phyloP scores from a whole-genome alignment of 2,329 filamentous ascomycete species.

The Fusarium nodosum region DNA sequence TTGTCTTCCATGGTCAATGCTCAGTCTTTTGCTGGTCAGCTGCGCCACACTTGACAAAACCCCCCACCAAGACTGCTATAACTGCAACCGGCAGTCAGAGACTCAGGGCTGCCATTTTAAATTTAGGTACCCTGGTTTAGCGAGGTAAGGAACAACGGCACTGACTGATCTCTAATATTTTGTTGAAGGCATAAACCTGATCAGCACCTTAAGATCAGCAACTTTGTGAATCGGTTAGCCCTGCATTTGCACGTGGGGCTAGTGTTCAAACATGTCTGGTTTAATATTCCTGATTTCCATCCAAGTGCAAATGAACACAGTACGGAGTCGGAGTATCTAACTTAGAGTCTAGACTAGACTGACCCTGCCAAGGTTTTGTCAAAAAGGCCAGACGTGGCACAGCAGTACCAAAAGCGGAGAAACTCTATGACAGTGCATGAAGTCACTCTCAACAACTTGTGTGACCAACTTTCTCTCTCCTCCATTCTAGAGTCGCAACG shows the following conservation, averaged over 20 bases:
- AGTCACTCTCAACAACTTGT: not conserved
- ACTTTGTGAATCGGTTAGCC: not conserved
- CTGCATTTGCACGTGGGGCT: slow-evolving; percentile 1
- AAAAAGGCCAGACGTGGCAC: not conserved
- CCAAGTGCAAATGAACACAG: not conserved
- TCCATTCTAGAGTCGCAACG: not conserved
- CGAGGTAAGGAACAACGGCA: not conserved
- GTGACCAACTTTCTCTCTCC: not conserved
- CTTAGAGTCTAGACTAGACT: not conserved
- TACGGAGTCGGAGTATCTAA: no score
- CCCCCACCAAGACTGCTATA: not conserved
- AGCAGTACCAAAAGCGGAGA: not conserved
- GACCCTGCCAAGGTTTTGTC: not conserved
- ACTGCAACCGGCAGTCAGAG: not conserved
- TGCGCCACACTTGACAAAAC: slow-evolving; percentile 1
- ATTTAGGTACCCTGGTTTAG: not conserved
- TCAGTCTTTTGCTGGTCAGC: not conserved
- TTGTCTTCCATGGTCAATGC: slow-evolving; percentile 8
- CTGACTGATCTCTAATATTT: not conserved
- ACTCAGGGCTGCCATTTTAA: not conserved
- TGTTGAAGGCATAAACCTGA: not conserved
- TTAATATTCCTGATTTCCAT: slow-evolving; percentile 3
- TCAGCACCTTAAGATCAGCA: not conserved
- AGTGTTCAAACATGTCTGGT: not conserved
- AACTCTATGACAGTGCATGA: not conserved